These are phyloP conservation scores for Penicillium sp. DNA, from an alignment of 2,329 filamentous ascomycete species.

Conservation along the genomic window DNA sequence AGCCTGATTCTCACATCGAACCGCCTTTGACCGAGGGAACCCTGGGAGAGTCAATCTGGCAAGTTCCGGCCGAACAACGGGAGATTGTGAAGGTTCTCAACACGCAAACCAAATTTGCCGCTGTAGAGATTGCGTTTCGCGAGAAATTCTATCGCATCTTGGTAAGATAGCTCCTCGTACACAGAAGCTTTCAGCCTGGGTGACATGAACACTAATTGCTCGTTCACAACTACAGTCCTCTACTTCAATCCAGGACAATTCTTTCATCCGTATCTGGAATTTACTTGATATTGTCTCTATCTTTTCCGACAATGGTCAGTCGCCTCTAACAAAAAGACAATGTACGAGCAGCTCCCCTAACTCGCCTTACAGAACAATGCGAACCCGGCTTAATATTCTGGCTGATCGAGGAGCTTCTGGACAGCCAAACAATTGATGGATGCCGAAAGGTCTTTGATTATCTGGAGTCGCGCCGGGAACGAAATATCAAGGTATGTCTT, in stretches of 20 bases:
- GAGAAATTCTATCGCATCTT: constrained; percentile 78
- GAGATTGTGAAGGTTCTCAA: constrained; percentile 43
- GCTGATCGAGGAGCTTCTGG: constrained; percentile 91
- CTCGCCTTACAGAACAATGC: constrained; percentile 53
- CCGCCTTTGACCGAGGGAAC: constrained; percentile 74
- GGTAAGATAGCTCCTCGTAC: constrained; percentile 57
- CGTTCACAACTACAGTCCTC: constrained; percentile 58
- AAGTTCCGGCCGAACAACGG: constrained; percentile 38
- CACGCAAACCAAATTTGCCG: constrained; percentile 63
- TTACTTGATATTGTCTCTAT: constrained; percentile 89
- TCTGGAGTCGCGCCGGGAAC: constrained; percentile 87
- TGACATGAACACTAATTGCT: constrained; percentile 1
- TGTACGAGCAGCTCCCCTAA: constrained; percentile 25
- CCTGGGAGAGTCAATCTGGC: constrained; percentile 45
- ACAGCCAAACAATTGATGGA: constrained; percentile 91
- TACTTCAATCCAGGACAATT: constrained; percentile 73
- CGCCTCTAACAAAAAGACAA: constrained; percentile 25
- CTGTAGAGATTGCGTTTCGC: constrained; percentile 82
- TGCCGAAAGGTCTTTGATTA: constrained; percentile 94
- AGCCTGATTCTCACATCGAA: constrained; percentile 67
- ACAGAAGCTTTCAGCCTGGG: background rate
- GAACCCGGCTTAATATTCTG: constrained; percentile 84
- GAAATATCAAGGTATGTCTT: constrained; percentile 71
- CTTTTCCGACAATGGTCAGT: constrained; percentile 78
- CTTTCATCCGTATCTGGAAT: constrained; percentile 88